phyloP scores from a whole-genome alignment of 345 rosid species.

The Syzygium grande region DNA sequence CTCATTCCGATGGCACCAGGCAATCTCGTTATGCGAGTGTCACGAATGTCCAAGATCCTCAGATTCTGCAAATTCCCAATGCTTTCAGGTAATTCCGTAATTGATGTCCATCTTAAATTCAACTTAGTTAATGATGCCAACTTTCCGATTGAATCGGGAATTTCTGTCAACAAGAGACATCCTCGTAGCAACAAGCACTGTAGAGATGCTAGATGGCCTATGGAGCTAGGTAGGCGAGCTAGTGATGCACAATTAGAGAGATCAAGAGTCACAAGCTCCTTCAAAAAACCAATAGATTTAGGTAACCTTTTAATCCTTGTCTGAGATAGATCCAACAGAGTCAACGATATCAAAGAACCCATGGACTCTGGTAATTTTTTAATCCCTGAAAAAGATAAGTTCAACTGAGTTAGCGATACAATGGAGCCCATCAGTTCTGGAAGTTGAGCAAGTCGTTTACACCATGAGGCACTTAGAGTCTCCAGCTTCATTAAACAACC shows the following conservation, averaged over 20 bases:
- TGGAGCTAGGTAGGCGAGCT: background rate
- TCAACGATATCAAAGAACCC: background rate
- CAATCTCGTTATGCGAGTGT: background rate
- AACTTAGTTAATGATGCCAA: background rate
- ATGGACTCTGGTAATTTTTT: background rate
- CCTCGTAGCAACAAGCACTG: background rate
- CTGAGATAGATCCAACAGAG: background rate
- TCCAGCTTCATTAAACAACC: background rate
- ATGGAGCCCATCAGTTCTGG: background rate
- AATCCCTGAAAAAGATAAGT: background rate
- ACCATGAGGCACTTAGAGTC: background rate
- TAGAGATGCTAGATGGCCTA: background rate
- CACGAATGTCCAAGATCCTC: background rate
- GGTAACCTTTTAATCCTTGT: background rate
- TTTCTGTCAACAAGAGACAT: background rate
- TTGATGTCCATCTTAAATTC: background rate
- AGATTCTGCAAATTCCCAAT: background rate
- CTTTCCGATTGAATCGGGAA: background rate
- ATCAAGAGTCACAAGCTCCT: background rate
- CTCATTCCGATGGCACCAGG: background rate
- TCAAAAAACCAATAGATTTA: background rate
- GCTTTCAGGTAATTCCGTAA: background rate
- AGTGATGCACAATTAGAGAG: background rate
- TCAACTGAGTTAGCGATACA: background rate
- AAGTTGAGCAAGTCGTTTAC: background rate